Evolutionary conservation across 176 grass and related monocot genomes (phyloP).

Genomic region (Lolium multiflorum): DNA sequence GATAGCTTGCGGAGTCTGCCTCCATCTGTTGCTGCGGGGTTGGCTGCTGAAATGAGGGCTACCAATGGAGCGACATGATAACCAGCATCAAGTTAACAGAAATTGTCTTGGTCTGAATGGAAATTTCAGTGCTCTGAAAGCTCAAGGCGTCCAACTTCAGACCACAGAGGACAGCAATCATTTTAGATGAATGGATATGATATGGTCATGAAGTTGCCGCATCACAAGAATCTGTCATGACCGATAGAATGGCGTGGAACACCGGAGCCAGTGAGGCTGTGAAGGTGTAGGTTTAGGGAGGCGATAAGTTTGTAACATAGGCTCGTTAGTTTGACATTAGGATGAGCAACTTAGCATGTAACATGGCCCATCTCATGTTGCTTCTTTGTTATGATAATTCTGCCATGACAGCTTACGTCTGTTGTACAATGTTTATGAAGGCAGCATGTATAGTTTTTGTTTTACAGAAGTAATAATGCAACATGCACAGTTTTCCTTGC

Average conservation of each 20-base stretch:
- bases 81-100: slow-evolving; percentile 24
- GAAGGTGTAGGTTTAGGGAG: slow-evolving; percentile 10
- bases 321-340: background rate
- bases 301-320: background rate
- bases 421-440: background rate
- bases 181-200: background rate
- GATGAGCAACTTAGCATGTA: background rate
- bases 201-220: background rate
- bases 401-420: background rate
- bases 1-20: slow-evolving; percentile 70
- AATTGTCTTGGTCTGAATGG: background rate
- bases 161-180: background rate
- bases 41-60: slow-evolving; percentile 89
- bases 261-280: background rate
- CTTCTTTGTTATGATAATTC: slow-evolving; percentile 3
- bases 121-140: slow-evolving; percentile 5
- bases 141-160: background rate
- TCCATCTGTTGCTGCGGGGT: slow-evolving; percentile 80
- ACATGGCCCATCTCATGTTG: background rate
- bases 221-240: background rate
- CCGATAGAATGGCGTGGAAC: background rate
- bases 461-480: too few relatives aligned
- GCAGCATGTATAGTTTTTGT: background rate
- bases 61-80: slow-evolving; percentile 48
- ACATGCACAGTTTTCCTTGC: background rate